Conservation (phyloP, 305 asterid species). For the Rubia tinctorum region DNA sequence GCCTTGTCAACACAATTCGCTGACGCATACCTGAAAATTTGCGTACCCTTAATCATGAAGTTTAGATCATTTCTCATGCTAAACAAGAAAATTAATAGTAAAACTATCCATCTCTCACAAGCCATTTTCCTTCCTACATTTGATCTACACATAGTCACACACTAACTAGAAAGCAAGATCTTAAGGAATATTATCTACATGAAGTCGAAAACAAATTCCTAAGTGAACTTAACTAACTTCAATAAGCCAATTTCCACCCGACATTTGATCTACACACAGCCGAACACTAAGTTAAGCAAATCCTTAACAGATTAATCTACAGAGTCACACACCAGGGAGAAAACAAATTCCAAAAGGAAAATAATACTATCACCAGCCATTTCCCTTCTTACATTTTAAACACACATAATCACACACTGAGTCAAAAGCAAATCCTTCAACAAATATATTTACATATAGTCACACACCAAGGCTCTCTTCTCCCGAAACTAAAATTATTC, state of each 20-base stretch:
- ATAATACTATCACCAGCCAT: background rate
- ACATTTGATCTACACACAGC: background rate
- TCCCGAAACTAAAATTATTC: no score
- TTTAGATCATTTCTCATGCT: background rate
- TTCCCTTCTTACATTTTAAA: background rate
- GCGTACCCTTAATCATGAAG: background rate
- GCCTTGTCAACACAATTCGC: slow-evolving; percentile 67
- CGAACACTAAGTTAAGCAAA: background rate
- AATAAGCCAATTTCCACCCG: background rate
- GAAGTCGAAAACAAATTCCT: no score
- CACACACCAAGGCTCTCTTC: no score
- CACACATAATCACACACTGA: background rate
- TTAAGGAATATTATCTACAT: no score
- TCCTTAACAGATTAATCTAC: no score
- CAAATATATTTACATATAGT: background rate
- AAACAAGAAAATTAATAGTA: background rate
- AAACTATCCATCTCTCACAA: background rate
- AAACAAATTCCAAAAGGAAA: background rate
- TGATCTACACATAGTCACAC: background rate
- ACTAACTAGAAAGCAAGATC: background rate
- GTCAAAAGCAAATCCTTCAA: background rate
- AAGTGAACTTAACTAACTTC: background rate
- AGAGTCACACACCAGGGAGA: background rate
- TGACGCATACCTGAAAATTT: slow-evolving; percentile 58
- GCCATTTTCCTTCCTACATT: background rate